Evolutionary conservation across 208 protist genomes (phyloP).

Genomic region (Vickermania ingenoplastis): DNA sequence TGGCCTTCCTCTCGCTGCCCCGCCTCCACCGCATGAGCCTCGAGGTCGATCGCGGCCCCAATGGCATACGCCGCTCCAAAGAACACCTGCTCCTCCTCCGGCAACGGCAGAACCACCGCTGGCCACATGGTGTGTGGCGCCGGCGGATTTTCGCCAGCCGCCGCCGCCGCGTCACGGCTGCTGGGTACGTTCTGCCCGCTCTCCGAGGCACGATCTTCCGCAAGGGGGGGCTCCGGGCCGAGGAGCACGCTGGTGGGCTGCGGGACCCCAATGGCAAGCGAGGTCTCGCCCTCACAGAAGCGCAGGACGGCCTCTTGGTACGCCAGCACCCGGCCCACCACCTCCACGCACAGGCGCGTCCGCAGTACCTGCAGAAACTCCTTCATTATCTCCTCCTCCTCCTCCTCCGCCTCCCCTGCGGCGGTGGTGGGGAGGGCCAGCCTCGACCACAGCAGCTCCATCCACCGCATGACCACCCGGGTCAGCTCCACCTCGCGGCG

Average conservation of each 20-base stretch:
- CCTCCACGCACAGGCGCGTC: constrained; percentile 48
- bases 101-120: constrained; percentile 33
- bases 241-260: constrained; percentile 5
- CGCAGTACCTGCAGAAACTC: constrained; percentile 37
- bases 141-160: no score
- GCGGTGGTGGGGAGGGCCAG: neutral
- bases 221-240: constrained; percentile 6
- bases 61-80: constrained; percentile 54
- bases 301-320: constrained; percentile 27
- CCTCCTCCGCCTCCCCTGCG: neutral
- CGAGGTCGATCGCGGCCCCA: constrained; percentile 36
- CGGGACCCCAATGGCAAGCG: constrained; percentile 40
- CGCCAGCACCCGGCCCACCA: constrained; percentile 41
- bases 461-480: neutral
- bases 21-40: no score
- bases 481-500: no score
- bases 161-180: no score
- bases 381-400: constrained; percentile 9
- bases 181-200: no score
- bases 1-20: neutral
- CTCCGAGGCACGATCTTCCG: no score
- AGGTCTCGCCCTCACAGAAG: constrained; percentile 39
- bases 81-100: constrained; percentile 42
- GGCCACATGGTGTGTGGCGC: no score
- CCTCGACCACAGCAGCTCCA: neutral